These are phyloP conservation scores for Neodidymelliopsis sp. DNA, from an alignment of 2,329 filamentous ascomycete species.

Conservation along the genomic window DNA sequence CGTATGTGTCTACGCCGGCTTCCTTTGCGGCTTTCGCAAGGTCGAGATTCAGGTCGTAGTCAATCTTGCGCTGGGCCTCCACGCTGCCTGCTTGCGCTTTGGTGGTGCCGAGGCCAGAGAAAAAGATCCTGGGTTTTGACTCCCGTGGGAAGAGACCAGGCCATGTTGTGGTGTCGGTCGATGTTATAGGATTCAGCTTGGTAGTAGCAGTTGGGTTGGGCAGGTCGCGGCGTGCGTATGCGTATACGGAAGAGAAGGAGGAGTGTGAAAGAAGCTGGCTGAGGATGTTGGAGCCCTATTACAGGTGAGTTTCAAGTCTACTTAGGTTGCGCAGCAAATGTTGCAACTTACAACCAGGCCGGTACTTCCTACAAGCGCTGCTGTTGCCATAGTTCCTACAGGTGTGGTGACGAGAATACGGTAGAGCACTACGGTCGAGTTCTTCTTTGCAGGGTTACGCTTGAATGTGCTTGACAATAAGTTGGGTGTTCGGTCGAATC, in stretches of 20 bases:
- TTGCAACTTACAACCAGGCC: constrained; percentile 61
- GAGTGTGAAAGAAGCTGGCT: constrained; percentile 63
- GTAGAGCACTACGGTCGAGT: too few species aligned
- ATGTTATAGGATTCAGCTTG: constrained; percentile 73
- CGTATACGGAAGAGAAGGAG: constrained; percentile 63
- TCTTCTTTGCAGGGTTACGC: too few species aligned
- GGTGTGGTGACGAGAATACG: too few species aligned
- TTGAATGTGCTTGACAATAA: too few species aligned
- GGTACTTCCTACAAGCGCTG: constrained; percentile 69
- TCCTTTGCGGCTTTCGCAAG: constrained; percentile 77
- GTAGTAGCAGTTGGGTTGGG: constrained; percentile 56
- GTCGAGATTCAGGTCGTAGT: constrained; percentile 84
- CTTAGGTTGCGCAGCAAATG: background rate
- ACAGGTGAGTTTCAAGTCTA: background rate
- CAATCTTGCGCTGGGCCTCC: constrained; percentile 83
- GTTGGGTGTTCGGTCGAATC: background rate
- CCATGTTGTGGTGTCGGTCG: constrained; percentile 74
- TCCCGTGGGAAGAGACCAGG: constrained; percentile 64
- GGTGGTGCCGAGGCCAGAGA: constrained; percentile 84
- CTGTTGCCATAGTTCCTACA: constrained; percentile 54
- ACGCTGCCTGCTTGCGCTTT: constrained; percentile 76
- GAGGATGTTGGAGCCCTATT: constrained; percentile 77
- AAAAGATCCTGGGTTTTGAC: constrained; percentile 69
- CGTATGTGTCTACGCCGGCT: constrained; percentile 75
- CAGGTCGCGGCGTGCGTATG: constrained; percentile 72